Percentiles rank a stretch among this genome's conserved stretches.
phyloP scores from a whole-genome alignment of 495 filamentous ascomycete species.

The Penicillium angulare region DNA sequence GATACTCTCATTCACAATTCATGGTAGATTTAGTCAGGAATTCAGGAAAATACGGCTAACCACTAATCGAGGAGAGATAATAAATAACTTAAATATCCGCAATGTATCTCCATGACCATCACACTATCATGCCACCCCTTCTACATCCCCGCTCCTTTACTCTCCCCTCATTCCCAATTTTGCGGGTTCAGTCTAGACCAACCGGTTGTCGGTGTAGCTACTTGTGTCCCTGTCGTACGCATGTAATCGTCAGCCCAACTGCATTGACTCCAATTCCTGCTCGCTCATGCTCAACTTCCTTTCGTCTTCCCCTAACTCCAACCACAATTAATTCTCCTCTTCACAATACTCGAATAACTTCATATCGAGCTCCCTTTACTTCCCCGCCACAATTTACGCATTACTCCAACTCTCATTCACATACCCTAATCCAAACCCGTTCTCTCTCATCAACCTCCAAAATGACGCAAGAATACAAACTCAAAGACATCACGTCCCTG shows the following conservation, averaged over 20 bases:
- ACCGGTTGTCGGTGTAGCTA: conserved; percentile 28
- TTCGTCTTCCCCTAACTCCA: too few relatives aligned
- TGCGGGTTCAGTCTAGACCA: background rate
- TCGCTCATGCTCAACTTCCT: background rate
- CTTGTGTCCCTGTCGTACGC: conserved; percentile 21
- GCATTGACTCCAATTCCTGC: background rate
- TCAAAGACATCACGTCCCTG: conserved; percentile 74
- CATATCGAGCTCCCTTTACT: background rate
- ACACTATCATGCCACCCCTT: background rate
- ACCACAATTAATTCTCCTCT: background rate
- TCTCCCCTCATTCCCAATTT: conserved; percentile 8
- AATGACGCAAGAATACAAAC: conserved; percentile 76
- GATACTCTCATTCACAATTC: background rate
- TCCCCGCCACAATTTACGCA: background rate
- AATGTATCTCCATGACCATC: background rate
- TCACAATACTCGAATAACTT: background rate
- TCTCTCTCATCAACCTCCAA: conserved; percentile 10
- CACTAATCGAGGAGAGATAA: too few relatives aligned
- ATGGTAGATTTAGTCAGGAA: too few relatives aligned
- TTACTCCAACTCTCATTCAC: background rate
- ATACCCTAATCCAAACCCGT: background rate
- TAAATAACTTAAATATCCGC: too few relatives aligned
- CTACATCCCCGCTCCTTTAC: conserved; percentile 10
- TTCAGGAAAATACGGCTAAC: too few relatives aligned
- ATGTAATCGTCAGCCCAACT: conserved; percentile 11